Evolutionary conservation across 2,329 filamentous ascomycete species (phyloP), one percentile per base, ranked within the genome.

Genomic region (Stagonosporopsis vannaccii): DNA sequence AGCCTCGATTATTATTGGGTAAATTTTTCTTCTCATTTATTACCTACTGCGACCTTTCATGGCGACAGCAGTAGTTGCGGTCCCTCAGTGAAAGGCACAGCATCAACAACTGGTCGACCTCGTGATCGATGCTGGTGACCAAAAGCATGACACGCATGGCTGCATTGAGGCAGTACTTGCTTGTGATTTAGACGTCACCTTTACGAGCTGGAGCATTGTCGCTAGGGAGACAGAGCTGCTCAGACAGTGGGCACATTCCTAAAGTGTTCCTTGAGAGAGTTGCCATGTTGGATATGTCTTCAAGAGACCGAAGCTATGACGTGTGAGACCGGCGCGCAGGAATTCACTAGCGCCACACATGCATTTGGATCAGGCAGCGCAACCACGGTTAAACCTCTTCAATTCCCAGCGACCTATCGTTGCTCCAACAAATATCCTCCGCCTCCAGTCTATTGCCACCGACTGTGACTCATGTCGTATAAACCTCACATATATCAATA

Each of bases 381-480:
- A 45, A 48, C 42, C 32, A 56, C 44, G 41, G 35, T 15, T 35
- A 20, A 47, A 17, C 51, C 53, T 58, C 35, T 48, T 46, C 48
- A 51, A 51, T 33, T 53, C 49, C 39, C 40, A 47, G 40, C 54
- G 17, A 44, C 56, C 51, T 42, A 39, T 40, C 42, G 56, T 41
- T 56, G 49, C 40, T 39, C 43, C 47, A 44, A 45, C 49, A 20
- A 39, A 44, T 51, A 58, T 46, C 48, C 56, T 36, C 32, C 41
- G 40, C 43, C 17, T 40, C 15, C 58, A 30, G 25, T 60, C 41
- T 39, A 51, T 55, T 59, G 58, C 61, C 56, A 51, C 50, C 56
- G 52, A 51, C 65, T 69, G 57, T 68, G 66, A 73, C 67, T 71
- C 72, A 75, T 75, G 73, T 75, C 71, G 68, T 60, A 68, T 60